Conservation (phyloP, 2,329 filamentous ascomycete species). For the Calcarisporium arbuscula region DNA sequence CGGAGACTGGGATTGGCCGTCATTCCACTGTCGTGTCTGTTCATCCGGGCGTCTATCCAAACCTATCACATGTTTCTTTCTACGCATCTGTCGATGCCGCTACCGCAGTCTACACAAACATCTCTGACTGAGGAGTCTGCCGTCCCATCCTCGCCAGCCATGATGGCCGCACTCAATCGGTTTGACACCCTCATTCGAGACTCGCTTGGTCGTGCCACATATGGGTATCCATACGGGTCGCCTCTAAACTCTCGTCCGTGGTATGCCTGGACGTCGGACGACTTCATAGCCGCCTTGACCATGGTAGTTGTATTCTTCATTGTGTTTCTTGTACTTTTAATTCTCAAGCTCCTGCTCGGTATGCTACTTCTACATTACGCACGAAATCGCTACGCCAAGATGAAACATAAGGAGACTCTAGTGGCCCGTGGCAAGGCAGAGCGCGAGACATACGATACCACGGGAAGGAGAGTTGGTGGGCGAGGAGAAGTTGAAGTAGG, state of each 20-base stretch:
- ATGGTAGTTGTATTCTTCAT: slow-evolving; percentile 83
- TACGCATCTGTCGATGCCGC: slow-evolving; percentile 71
- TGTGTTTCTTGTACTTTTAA: slow-evolving; percentile 76
- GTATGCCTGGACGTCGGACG: slow-evolving; percentile 60
- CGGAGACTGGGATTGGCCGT: slow-evolving; percentile 85
- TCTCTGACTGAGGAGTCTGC: slow-evolving; percentile 59
- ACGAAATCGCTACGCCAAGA: slow-evolving; percentile 68
- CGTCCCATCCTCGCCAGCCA: slow-evolving; percentile 61
- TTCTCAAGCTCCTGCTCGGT: slow-evolving; percentile 78
- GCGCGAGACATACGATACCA: slow-evolving; percentile 55
- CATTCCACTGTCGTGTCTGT: slow-evolving; percentile 87
- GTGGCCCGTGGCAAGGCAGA: slow-evolving; percentile 40
- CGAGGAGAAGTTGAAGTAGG: slow-evolving; percentile 84
- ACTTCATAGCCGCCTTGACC: slow-evolving; percentile 68
- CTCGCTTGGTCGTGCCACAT: slow-evolving; percentile 68
- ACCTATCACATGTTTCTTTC: slow-evolving; percentile 98
- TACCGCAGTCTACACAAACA: slow-evolving; percentile 58
- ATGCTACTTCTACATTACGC: slow-evolving; percentile 81
- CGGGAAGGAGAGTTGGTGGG: slow-evolving; percentile 70
- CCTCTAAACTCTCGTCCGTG: slow-evolving; percentile 34
- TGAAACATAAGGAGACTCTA: slow-evolving; percentile 64
- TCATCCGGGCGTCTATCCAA: slow-evolving; percentile 89
- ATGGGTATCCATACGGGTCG: slow-evolving; percentile 47
- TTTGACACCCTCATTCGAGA: slow-evolving; percentile 71
- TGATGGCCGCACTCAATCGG: slow-evolving; percentile 70